Base-by-base conservation (phyloP, 257 asterid species). In the Ballota nigra region DNA sequence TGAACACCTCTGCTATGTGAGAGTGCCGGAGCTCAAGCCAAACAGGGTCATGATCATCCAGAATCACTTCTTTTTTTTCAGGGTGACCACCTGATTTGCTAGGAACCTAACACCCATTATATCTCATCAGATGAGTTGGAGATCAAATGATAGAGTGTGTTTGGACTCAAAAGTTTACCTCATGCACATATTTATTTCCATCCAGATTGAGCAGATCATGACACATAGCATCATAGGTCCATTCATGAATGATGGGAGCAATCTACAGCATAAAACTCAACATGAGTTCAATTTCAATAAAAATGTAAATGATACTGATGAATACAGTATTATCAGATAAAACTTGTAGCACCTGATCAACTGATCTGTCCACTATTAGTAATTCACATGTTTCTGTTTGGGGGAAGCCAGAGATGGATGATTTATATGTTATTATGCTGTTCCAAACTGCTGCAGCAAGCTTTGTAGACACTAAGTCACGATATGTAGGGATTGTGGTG, bases 141-240 rank as follows among this genome's bases (percentile, higher is more conserved):
- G 26, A 58, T n/a, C 63, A 65, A 49, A 69, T 70, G 29, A 76
- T 41, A 75, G 59, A 63, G 59, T 28, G 72, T 22, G 49, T 47
- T 19, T 19, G 57, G 52, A 74, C 33, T 61, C 41, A 62, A 15
- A 68, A 34, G 53, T 5, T 47, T 87, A 92, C 98, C 98, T 92
- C 97, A 15, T 85, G 82, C 51, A 75, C 80, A 73, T 90, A 90
- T 85, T 84, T 92, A 75, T 86, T 92, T 68, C 98, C 98, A 4
- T 88, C 92, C 90, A 92, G 79, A 61, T 85, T 90, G 70, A 92
- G 96, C 70, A 90, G 87, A 83, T 92, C 98, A 83, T 92, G 97
- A 55, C 95, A 86, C 97, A 92, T 86, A 59, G 96, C 96, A 83
- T 92, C 98, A 81, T 92, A 92, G 23, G 97, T 90, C 98, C 98